A percentile compares a stretch with the other conserved stretches of the same genome.
Evolutionary conservation across 2,329 filamentous ascomycete species (phyloP).

Genomic region (Clonostachys rosea): DNA sequence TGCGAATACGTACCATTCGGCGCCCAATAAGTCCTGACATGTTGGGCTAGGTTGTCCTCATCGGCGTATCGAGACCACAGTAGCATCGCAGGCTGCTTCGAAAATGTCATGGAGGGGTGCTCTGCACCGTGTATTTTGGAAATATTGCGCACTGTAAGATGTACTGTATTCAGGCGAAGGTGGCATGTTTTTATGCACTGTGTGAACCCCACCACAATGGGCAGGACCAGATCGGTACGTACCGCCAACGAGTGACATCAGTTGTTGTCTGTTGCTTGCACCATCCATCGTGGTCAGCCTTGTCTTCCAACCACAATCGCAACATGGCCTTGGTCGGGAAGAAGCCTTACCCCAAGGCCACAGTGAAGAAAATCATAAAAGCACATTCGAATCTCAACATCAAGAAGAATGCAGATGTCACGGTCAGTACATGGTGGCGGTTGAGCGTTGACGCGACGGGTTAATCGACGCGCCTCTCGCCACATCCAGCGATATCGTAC

Average conservation of each 20-base stretch:
- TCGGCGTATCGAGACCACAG: too few species aligned
- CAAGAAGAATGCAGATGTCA: constrained; percentile 81
- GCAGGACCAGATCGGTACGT: too few species aligned
- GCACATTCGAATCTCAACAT: constrained; percentile 77
- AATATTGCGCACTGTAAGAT: too few species aligned
- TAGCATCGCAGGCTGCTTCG: too few species aligned
- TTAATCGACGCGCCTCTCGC: constrained; percentile 2
- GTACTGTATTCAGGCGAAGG: too few species aligned
- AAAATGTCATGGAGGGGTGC: too few species aligned
- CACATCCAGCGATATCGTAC: constrained; percentile 6
- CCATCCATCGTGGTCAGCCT: not conserved
- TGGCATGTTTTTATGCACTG: too few species aligned
- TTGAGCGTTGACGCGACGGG: not conserved
- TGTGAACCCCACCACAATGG: too few species aligned
- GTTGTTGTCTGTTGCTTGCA: too few species aligned
- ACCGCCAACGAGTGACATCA: too few species aligned
- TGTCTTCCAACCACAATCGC: not conserved
- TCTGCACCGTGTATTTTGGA: too few species aligned
- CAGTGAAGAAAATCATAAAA: constrained; percentile 85
- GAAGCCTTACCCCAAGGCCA: constrained; percentile 78
- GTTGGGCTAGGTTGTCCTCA: constrained; percentile 6
- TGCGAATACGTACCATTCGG: constrained; percentile 48
- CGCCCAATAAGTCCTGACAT: constrained; percentile 48
- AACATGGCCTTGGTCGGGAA: constrained; percentile 42
- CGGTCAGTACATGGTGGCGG: constrained; percentile 47